Conservation (phyloP, 148 eudicot species). For the Nepenthes gracilis region DNA sequence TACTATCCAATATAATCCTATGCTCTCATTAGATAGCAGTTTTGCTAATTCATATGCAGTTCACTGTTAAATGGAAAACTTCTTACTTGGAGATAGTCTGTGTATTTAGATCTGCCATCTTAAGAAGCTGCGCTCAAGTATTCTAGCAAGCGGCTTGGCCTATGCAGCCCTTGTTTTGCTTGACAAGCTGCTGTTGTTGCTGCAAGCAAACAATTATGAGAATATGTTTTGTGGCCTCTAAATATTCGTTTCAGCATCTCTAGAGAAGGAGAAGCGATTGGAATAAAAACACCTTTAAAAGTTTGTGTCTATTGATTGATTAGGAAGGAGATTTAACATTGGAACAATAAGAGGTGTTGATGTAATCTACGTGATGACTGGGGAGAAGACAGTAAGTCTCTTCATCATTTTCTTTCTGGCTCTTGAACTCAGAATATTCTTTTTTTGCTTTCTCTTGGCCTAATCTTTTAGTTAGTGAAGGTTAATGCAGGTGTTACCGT, state of each 20-base stretch:
- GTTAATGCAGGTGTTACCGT: constrained; percentile 50
- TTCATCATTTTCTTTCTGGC: neutral
- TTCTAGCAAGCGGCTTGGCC: too few species aligned
- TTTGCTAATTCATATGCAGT: too few species aligned
- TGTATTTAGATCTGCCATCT: too few species aligned
- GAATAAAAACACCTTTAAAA: neutral
- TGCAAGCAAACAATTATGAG: too few species aligned
- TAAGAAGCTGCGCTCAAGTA: too few species aligned
- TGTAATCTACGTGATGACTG: constrained; percentile 43
- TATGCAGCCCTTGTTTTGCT: neutral
- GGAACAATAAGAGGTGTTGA: constrained; percentile 41
- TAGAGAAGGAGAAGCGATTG: neutral
- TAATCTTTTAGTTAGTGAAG: constrained; percentile 6
- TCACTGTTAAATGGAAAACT: too few species aligned
- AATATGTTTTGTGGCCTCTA: too few species aligned
- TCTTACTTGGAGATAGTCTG: too few species aligned
- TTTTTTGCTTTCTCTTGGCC: neutral
- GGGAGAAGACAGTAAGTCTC: constrained; percentile 43
- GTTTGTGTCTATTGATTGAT: neutral
- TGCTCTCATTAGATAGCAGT: too few species aligned
- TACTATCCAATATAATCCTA: too few species aligned
- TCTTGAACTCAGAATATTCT: neutral
- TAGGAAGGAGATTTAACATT: constrained; percentile 52
- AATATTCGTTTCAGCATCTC: too few species aligned
- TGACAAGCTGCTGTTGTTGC: too few species aligned